Evolutionary conservation across 192 early-diverging fungal species (phyloP).

Genomic region (Mortierella alpina): DNA sequence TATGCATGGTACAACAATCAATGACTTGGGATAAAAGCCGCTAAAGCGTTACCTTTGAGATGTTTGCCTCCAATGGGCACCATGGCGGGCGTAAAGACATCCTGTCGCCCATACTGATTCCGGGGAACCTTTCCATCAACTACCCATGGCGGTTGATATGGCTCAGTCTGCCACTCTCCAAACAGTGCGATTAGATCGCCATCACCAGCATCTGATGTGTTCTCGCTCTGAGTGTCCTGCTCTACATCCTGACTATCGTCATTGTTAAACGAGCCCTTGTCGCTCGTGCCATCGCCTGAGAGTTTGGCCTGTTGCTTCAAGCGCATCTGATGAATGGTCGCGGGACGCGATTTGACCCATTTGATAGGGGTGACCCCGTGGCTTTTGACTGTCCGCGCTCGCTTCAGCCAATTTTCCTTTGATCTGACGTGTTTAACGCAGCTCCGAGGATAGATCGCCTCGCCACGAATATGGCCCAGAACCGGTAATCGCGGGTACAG

Average conservation of each 20-base stretch:
- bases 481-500: constrained; percentile 75
- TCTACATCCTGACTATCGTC: constrained; percentile 9
- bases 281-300: constrained; percentile 6
- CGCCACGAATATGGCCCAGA: constrained; percentile 82
- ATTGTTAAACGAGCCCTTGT: constrained; percentile 2
- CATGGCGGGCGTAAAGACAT: constrained; percentile 88
- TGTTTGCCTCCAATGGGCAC: constrained; percentile 83
- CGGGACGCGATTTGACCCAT: constrained; percentile 40
- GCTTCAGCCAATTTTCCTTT: constrained; percentile 72
- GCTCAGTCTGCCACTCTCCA: constrained; percentile 91
- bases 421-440: constrained; percentile 72
- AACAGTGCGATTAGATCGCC: constrained; percentile 65
- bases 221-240: not conserved
- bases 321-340: constrained; percentile 42
- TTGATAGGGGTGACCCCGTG: constrained; percentile 22
- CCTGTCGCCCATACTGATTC: constrained; percentile 86
- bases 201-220: not conserved
- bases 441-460: constrained; percentile 82
- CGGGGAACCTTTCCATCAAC: constrained; percentile 81
- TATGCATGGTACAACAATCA: not conserved
- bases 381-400: constrained; percentile 63
- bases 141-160: constrained; percentile 62
- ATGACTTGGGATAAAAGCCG: not conserved
- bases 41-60: constrained; percentile 61
- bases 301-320: constrained; percentile 43